A percentile compares a stretch with the other conserved stretches of the same genome.
Conservation (phyloP, 2,329 filamentous ascomycete species). For the Sphaerulina vaccinii region DNA sequence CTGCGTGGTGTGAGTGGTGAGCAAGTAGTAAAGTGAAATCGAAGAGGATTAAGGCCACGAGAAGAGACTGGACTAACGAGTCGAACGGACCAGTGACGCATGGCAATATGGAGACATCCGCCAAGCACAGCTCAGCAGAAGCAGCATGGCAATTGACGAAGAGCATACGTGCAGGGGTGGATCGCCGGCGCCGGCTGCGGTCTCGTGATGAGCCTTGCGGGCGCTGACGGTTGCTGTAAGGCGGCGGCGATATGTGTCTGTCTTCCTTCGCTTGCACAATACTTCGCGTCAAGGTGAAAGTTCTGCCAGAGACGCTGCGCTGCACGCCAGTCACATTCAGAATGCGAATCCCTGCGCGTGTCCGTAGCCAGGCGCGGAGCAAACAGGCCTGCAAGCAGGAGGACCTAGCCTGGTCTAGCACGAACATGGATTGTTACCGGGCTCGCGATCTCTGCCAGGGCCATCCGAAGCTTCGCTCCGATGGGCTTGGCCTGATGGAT, state of each 20-base stretch:
- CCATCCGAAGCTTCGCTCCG: background rate
- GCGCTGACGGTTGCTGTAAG: background rate
- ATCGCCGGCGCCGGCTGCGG: slow-evolving; percentile 9
- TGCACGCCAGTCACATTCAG: slow-evolving; percentile 13
- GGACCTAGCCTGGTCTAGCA: slow-evolving; percentile 2
- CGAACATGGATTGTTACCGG: slow-evolving; percentile 12
- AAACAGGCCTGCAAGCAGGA: background rate
- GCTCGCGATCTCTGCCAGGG: slow-evolving; percentile 7
- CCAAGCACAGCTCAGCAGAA: slow-evolving; percentile 16
- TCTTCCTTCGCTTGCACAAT: background rate
- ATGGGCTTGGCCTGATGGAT: too few species aligned
- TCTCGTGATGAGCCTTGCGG: slow-evolving; percentile 11
- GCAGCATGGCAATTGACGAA: slow-evolving; percentile 12
- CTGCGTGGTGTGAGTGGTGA: background rate
- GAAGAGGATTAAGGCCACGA: background rate
- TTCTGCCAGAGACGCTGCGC: background rate
- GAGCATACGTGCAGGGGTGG: slow-evolving; percentile 11
- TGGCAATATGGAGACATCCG: background rate
- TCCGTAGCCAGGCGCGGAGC: background rate
- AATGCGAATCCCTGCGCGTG: slow-evolving; percentile 5
- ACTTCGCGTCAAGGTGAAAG: slow-evolving; percentile 3
- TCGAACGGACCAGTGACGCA: background rate
- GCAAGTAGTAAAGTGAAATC: background rate
- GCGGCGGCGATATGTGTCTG: slow-evolving; percentile 4
- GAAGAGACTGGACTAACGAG: background rate